Evolutionary conservation across 495 filamentous ascomycete species (phyloP).

Genomic region (Podospora anserina): DNA sequence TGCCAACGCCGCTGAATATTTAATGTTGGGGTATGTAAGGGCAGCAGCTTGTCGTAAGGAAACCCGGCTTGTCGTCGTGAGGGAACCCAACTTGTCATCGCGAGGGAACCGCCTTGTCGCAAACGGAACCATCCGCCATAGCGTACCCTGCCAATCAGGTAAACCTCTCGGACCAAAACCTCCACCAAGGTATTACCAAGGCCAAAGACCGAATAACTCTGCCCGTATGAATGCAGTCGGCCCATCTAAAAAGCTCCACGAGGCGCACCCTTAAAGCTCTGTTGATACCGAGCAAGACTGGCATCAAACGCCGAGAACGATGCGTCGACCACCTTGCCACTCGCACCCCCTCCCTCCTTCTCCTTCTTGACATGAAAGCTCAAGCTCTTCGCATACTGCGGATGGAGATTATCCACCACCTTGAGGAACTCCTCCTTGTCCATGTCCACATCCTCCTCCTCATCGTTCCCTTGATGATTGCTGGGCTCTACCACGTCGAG

Average conservation of each 20-base stretch:
- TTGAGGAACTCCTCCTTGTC: slow-evolving; percentile 22
- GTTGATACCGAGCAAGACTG: neutral
- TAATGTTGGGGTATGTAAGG: too few species aligned
- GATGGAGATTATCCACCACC: slow-evolving; percentile 11
- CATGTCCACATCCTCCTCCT: slow-evolving; percentile 13
- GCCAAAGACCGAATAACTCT: neutral
- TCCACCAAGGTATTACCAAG: neutral
- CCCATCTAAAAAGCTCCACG: neutral
- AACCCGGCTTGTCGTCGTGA: too few species aligned
- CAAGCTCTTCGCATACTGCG: neutral
- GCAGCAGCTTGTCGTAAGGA: too few species aligned
- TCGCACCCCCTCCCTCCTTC: neutral
- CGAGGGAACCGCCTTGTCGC: too few species aligned
- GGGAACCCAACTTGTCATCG: too few species aligned
- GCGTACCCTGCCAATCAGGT: too few species aligned
- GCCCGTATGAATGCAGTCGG: neutral
- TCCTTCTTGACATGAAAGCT: neutral
- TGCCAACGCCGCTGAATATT: too few species aligned
- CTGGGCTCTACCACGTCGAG: slow-evolving; percentile 15
- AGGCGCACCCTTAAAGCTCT: neutral
- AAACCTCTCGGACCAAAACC: neutral
- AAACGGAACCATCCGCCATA: too few species aligned
- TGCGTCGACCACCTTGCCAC: neutral
- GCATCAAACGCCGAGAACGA: slow-evolving; percentile 11
- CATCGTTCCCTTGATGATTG: neutral